A percentile compares a stretch with the other conserved stretches of the same genome.
Evolutionary conservation across 2,329 filamentous ascomycete genomes (phyloP).

Genomic region (Alternaria sp.): DNA sequence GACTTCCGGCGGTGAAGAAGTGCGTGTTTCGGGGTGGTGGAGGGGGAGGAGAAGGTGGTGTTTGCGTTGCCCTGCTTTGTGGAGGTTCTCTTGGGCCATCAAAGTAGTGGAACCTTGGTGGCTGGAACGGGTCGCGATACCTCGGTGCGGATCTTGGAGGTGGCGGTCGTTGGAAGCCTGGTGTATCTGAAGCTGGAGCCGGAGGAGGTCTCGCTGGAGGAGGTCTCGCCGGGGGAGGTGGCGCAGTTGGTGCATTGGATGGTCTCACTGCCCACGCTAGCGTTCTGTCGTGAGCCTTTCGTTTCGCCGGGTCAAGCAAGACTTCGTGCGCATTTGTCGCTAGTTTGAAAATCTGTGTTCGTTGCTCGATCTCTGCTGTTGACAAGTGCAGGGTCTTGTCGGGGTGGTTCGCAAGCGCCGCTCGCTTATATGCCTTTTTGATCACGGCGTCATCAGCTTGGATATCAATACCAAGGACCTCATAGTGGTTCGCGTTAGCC

Average conservation of each 20-base stretch:
- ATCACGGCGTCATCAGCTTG: not conserved
- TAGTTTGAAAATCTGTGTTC: slow-evolving; percentile 1
- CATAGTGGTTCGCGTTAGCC: slow-evolving; percentile 5
- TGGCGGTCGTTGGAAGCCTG: not conserved
- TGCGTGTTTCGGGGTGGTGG: not conserved
- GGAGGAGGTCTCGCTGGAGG: not conserved
- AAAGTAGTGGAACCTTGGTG: not conserved
- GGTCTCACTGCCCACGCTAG: not conserved
- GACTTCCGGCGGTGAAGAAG: not conserved
- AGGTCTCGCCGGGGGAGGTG: not conserved
- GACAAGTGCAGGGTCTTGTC: slow-evolving; percentile 14
- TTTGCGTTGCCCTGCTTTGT: not conserved
- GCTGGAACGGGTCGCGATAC: not conserved
- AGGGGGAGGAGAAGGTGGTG: not conserved
- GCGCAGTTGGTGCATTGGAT: not conserved
- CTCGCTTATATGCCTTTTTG: slow-evolving; percentile 5
- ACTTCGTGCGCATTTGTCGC: slow-evolving; percentile 3
- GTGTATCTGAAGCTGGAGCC: not conserved
- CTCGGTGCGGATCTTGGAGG: accelerated
- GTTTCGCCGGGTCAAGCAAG: not conserved
- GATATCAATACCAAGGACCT: not conserved
- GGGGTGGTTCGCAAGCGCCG: slow-evolving; percentile 7
- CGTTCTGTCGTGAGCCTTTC: not conserved
- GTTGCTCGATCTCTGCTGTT: not conserved
- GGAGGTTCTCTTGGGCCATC: not conserved